Evolutionary conservation across 495 filamentous ascomycete genomes (phyloP).

Genomic region (Aspergillus nidulans): DNA sequence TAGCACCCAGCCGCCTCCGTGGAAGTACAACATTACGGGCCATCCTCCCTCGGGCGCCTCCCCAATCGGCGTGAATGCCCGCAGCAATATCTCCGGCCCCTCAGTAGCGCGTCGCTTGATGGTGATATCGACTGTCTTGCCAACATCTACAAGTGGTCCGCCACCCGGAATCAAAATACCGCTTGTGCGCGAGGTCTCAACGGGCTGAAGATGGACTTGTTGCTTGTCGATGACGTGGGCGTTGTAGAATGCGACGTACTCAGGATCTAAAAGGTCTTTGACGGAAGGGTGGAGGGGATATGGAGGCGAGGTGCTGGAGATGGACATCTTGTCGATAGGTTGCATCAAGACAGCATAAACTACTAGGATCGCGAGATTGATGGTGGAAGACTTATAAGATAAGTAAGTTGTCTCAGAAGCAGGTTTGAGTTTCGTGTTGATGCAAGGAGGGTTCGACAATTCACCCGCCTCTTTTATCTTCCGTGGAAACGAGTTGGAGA

Average conservation of each 20-base stretch:
- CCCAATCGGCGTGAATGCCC: conserved; percentile 46
- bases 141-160: conserved; percentile 47
- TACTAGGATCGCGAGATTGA: neutral
- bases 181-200: conserved; percentile 47
- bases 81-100: conserved; percentile 43
- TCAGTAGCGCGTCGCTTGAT: conserved; percentile 42
- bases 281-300: conserved; percentile 54
- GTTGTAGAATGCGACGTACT: conserved; percentile 54
- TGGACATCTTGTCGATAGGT: conserved; percentile 23
- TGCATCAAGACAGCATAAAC: neutral
- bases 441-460: neutral
- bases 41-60: conserved; percentile 43
- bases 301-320: conserved; percentile 38
- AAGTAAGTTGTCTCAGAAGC: neutral
- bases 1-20: conserved; percentile 57
- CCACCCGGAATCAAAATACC: conserved; percentile 52
- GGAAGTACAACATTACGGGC: conserved; percentile 54
- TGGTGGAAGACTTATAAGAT: neutral
- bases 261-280: conserved; percentile 40
- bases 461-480: neutral
- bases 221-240: conserved; percentile 46
- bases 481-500: neutral
- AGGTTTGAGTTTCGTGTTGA: neutral
- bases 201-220: conserved; percentile 50
- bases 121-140: conserved; percentile 44